Evolutionary conservation across 1,284 basidiomycete genomes (phyloP).

Genomic region (Moesziomyces antarcticus): DNA sequence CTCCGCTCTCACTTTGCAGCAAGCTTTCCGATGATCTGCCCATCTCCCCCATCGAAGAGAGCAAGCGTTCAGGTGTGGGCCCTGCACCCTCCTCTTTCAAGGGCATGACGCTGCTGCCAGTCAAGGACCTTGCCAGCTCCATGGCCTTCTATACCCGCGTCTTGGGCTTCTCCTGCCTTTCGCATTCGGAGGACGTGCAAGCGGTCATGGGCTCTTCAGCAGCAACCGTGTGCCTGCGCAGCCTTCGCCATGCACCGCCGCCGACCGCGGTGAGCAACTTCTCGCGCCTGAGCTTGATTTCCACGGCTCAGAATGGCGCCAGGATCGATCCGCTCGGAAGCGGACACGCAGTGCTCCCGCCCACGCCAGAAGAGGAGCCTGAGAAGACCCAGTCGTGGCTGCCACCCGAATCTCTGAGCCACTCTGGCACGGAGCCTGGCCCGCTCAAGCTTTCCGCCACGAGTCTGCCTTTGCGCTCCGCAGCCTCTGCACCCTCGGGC

Average conservation of each 20-base stretch:
- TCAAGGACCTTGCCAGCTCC: slow-evolving; percentile 24
- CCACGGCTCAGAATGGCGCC: neutral
- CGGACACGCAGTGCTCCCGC: slow-evolving; percentile 12
- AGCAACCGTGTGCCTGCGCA: slow-evolving; percentile 33
- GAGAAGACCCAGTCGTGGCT: slow-evolving; percentile 1
- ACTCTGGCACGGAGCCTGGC: slow-evolving; percentile 14
- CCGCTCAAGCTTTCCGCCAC: slow-evolving; percentile 19
- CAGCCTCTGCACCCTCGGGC: slow-evolving; percentile 13
- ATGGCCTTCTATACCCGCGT: slow-evolving; percentile 38
- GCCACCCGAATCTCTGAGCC: slow-evolving; percentile 20
- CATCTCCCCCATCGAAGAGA: slow-evolving; percentile 21
- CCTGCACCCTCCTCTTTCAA: slow-evolving; percentile 8
- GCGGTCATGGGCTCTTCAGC: slow-evolving; percentile 33
- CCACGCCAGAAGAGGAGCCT: slow-evolving; percentile 12
- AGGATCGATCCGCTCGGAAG: slow-evolving; percentile 1
- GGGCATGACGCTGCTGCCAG: slow-evolving; percentile 32
- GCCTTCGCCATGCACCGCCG: slow-evolving; percentile 14
- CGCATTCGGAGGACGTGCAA: slow-evolving; percentile 21
- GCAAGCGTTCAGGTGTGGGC: slow-evolving; percentile 2
- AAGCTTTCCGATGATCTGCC: slow-evolving; percentile 3
- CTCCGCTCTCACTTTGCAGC: slow-evolving; percentile 15
- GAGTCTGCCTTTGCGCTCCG: slow-evolving; percentile 13
- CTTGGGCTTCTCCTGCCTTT: slow-evolving; percentile 29
- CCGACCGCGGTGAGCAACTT: slow-evolving; percentile 6
- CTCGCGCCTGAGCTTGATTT: slow-evolving; percentile 13